These are phyloP conservation scores for Monosporozyma yasuniensis DNA, from an alignment of 805 yeast species.

Conservation along the genomic window DNA sequence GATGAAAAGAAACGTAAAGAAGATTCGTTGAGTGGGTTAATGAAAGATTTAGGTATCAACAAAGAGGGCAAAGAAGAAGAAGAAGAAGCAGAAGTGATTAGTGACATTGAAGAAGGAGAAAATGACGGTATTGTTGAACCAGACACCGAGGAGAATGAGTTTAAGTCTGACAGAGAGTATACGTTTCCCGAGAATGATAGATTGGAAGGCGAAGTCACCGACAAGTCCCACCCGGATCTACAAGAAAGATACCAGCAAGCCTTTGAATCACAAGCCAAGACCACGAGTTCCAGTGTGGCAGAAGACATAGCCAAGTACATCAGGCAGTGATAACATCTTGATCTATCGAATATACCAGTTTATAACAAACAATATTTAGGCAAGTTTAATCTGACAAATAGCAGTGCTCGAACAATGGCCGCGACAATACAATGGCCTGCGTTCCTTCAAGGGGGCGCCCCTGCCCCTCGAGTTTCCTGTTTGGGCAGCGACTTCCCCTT, in stretches of 20 bases:
- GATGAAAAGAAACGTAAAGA: slow-evolving; percentile 67
- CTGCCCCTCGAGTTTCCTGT: no score
- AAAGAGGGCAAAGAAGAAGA: slow-evolving; percentile 33
- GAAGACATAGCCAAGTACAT: slow-evolving; percentile 65
- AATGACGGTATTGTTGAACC: slow-evolving; percentile 34
- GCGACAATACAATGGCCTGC: no score
- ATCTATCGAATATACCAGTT: background rate
- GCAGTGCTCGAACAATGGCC: no score
- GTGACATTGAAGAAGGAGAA: slow-evolving; percentile 35
- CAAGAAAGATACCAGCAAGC: slow-evolving; percentile 70
- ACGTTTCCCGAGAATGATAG: slow-evolving; percentile 62
- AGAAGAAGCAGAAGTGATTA: slow-evolving; percentile 45
- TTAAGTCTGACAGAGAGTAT: slow-evolving; percentile 53
- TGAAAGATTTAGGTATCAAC: slow-evolving; percentile 76
- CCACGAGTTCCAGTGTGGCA: slow-evolving; percentile 57
- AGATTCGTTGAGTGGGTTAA: slow-evolving; percentile 57
- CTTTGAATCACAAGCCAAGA: slow-evolving; percentile 51
- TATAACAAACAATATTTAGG: no score
- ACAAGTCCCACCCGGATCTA: slow-evolving; percentile 35
- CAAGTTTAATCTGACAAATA: no score
- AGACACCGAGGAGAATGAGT: slow-evolving; percentile 43
- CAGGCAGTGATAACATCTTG: slow-evolving; percentile 26
- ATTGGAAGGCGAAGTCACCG: slow-evolving; percentile 47
- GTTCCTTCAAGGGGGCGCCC: no score
- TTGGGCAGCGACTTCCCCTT: no score